phyloP scores from a whole-genome alignment of 2,329 filamentous ascomycete genomes.

The Xylaria sp. region DNA sequence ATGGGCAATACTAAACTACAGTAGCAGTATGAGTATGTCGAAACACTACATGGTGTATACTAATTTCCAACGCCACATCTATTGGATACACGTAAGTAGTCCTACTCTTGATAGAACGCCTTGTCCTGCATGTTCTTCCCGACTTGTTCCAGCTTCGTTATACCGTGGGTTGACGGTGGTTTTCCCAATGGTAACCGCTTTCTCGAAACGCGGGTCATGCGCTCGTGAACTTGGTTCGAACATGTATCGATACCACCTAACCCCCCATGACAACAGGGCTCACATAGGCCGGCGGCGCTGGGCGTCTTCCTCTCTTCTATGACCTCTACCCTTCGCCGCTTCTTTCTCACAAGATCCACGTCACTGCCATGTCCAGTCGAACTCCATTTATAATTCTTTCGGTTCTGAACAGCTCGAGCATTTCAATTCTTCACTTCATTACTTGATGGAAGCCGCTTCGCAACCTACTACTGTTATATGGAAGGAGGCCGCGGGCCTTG shows the following conservation, averaged over 20 bases:
- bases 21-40: too few species aligned
- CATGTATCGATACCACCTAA: background rate
- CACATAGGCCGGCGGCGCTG: background rate
- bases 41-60: too few species aligned
- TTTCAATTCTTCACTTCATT: background rate
- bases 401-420: too few species aligned
- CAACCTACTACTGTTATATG: too few species aligned
- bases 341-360: background rate
- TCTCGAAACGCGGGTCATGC: background rate
- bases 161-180: background rate
- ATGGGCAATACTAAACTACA: too few species aligned
- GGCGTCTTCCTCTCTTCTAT: background rate
- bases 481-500: too few species aligned
- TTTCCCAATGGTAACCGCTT: background rate
- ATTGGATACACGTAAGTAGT: conserved; percentile 1
- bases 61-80: too few species aligned
- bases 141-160: background rate
- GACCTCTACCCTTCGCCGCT: background rate
- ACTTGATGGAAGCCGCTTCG: conserved; percentile 29
- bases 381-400: background rate
- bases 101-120: background rate
- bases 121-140: background rate
- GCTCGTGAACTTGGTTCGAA: background rate
- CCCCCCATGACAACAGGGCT: background rate
- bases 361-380: background rate